Evolutionary conservation across 2,329 filamentous ascomycete species (phyloP).

Genomic region (Ambrosiella beaveri): DNA sequence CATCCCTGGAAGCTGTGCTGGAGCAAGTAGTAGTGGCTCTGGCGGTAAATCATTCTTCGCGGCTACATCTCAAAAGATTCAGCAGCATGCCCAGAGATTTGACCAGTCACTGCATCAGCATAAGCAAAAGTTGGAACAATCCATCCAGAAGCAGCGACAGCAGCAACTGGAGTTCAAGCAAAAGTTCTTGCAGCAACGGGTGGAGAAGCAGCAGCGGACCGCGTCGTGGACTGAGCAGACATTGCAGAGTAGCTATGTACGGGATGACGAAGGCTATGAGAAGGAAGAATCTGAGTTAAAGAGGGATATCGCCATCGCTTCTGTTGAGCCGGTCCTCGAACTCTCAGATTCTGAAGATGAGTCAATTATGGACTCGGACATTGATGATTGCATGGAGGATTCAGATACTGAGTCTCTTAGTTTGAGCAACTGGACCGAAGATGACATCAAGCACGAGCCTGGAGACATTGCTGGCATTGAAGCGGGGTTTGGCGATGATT

Average conservation of each 20-base stretch:
- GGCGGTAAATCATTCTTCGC: constrained; percentile 6
- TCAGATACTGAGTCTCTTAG: constrained; percentile 4
- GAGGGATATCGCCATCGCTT: constrained; percentile 14
- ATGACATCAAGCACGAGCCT: constrained; percentile 32
- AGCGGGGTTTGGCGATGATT: constrained; percentile 55
- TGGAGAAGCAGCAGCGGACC: not conserved
- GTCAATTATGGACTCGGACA: constrained; percentile 35
- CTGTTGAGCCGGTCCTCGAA: constrained; percentile 37
- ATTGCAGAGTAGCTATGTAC: not conserved
- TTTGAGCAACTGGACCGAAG: not conserved
- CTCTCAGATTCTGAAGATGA: constrained; percentile 43
- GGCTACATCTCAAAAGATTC: not conserved
- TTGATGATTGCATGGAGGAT: constrained; percentile 11
- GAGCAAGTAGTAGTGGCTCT: not conserved
- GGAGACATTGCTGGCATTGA: constrained; percentile 69
- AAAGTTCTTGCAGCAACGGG: not conserved
- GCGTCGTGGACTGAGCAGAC: not conserved
- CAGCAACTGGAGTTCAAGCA: not conserved
- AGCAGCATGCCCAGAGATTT: not conserved
- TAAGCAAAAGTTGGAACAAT: not conserved
- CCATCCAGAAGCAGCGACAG: not conserved
- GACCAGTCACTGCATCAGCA: not conserved
- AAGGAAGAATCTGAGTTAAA: not conserved
- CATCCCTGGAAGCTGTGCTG: not conserved
- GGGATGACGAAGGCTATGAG: not conserved